phyloP scores from a whole-genome alignment of 2,329 filamentous ascomycete genomes.

The Neofusicoccum sp. region DNA sequence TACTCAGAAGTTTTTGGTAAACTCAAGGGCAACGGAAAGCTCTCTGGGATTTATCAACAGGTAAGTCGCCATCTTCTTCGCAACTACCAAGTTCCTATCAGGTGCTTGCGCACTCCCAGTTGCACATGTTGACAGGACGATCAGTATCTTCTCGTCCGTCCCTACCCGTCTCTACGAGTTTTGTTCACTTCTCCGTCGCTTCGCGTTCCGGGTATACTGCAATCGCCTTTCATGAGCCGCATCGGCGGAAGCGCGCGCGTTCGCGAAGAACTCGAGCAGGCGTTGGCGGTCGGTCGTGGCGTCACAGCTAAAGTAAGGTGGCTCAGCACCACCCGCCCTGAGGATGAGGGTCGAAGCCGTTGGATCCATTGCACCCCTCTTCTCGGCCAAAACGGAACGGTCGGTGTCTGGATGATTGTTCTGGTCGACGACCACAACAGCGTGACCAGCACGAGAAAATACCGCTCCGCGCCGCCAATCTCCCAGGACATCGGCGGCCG shows the following conservation, averaged over 20 bases:
- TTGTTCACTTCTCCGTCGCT: slow-evolving; percentile 51
- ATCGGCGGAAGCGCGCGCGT: slow-evolving; percentile 53
- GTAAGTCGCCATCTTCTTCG: slow-evolving; percentile 39
- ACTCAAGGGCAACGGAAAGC: slow-evolving; percentile 37
- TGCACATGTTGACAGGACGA: no score
- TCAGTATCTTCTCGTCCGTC: slow-evolving; percentile 49
- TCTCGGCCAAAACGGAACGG: slow-evolving; percentile 62
- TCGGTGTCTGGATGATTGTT: slow-evolving; percentile 78
- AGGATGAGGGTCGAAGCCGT: slow-evolving; percentile 59
- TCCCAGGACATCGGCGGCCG: not conserved
- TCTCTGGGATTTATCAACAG: slow-evolving; percentile 51
- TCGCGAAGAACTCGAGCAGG: slow-evolving; percentile 54
- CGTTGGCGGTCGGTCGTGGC: slow-evolving; percentile 65
- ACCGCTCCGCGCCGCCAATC: slow-evolving; percentile 12
- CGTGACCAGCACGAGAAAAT: not conserved
- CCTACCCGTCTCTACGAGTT: slow-evolving; percentile 48
- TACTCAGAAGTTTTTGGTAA: slow-evolving; percentile 22
- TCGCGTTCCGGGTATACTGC: slow-evolving; percentile 49
- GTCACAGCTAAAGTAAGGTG: slow-evolving; percentile 74
- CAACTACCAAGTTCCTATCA: no score
- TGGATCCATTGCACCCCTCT: slow-evolving; percentile 80
- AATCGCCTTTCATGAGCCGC: slow-evolving; percentile 48
- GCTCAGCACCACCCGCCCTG: slow-evolving; percentile 47
- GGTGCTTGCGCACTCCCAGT: no score
- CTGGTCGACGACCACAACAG: slow-evolving; percentile 62